Evolutionary conservation across 2,329 filamentous ascomycete species (phyloP).

Genomic region (Trichoderma oligosporum): DNA sequence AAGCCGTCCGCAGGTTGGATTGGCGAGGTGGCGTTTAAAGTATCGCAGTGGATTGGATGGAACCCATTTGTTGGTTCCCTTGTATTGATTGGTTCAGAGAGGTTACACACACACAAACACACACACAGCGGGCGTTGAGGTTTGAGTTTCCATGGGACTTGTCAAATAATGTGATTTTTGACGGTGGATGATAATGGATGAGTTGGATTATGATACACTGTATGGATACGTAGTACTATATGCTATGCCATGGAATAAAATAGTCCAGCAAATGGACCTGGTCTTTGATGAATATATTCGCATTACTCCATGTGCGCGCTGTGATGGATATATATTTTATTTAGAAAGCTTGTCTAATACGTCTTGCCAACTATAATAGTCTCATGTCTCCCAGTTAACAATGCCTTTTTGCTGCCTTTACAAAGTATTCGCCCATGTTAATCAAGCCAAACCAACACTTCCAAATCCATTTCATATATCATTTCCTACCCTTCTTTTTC

Average conservation of each 20-base stretch:
- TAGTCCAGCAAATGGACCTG: conserved; percentile 16
- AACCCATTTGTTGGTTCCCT: neutral
- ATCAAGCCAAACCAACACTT: neutral
- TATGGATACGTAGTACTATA: conserved; percentile 17
- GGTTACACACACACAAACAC: conserved; percentile 5
- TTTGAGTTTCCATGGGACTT: neutral
- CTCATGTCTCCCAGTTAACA: neutral
- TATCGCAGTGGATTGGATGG: conserved; percentile 2
- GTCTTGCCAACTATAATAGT: neutral
- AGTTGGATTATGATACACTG: conserved; percentile 24
- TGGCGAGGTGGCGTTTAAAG: conserved; percentile 17
- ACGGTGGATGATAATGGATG: conserved; percentile 17
- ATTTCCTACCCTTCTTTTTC: conserved; percentile 71
- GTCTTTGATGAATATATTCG: conserved; percentile 1
- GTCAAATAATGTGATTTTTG: neutral
- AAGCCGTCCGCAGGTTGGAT: conserved; percentile 17
- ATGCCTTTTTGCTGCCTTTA: no score
- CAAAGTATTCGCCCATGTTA: neutral
- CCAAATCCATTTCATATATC: neutral
- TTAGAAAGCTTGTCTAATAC: neutral
- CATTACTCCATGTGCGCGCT: neutral
- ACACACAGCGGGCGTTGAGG: conserved; percentile 23
- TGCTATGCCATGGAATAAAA: conserved; percentile 6
- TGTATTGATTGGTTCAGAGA: conserved; percentile 13
- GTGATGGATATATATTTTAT: neutral